Conservation (phyloP, 495 filamentous ascomycete species). For the Daldinia loculata region DNA sequence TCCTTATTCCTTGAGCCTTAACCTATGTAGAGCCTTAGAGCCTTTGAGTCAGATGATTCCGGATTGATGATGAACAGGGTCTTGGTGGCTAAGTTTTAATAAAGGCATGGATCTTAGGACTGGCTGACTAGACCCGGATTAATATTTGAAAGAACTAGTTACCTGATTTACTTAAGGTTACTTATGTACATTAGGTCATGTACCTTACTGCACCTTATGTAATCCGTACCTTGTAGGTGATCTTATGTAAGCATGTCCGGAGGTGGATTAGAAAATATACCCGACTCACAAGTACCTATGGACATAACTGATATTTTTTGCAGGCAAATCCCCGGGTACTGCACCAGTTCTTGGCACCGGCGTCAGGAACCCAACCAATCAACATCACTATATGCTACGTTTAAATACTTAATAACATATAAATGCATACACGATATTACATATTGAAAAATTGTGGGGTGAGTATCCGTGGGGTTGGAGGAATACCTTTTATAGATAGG, state of each 20-base stretch:
- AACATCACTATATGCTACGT: background rate
- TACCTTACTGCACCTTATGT: too few species aligned
- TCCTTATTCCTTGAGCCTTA: slow-evolving; percentile 7
- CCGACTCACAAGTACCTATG: too few species aligned
- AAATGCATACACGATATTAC: background rate
- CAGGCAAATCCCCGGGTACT: too few species aligned
- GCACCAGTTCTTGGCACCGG: too few species aligned
- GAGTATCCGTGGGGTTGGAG: background rate
- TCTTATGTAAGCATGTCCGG: background rate
- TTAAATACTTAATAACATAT: background rate
- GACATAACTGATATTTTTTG: too few species aligned
- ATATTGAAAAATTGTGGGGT: background rate
- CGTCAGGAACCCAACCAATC: too few species aligned
- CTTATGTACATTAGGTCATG: too few species aligned
- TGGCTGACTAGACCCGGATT: background rate
- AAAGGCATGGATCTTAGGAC: background rate
- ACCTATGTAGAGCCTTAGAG: background rate
- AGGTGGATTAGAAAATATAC: too few species aligned
- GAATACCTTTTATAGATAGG: too few species aligned
- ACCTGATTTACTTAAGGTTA: too few species aligned
- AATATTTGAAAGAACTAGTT: background rate
- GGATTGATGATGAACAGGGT: slow-evolving; percentile 28
- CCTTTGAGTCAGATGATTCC: slow-evolving; percentile 28
- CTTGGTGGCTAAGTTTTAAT: background rate
- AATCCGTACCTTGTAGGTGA: slow-evolving; percentile 3